Conservation (phyloP, 2,329 filamentous ascomycete species). For the Elsinoe australis region DNA sequence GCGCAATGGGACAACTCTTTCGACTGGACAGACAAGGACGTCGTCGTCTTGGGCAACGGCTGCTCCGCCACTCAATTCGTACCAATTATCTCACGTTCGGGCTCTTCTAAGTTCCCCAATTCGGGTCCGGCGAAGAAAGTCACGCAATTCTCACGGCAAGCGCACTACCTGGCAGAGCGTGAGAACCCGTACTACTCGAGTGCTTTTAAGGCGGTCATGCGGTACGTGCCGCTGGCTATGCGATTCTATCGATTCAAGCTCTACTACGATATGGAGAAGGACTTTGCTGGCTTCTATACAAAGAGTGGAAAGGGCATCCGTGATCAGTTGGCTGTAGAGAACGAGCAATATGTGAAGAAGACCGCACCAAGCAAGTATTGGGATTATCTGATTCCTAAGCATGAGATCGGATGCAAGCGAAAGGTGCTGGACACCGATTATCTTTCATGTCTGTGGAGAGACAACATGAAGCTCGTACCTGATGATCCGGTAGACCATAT, state of each 20-base stretch:
- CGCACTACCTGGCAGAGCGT: slow-evolving; percentile 44
- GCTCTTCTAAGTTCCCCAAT: not conserved
- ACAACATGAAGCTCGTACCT: slow-evolving; percentile 38
- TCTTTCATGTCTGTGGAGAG: slow-evolving; percentile 36
- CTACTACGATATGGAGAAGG: slow-evolving; percentile 39
- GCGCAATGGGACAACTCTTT: slow-evolving; percentile 37
- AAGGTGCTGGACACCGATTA: slow-evolving; percentile 44
- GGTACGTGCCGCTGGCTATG: slow-evolving; percentile 40
- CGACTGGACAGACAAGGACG: slow-evolving; percentile 33
- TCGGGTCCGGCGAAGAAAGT: slow-evolving; percentile 30
- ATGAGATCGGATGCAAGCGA: slow-evolving; percentile 43
- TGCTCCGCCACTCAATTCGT: slow-evolving; percentile 53
- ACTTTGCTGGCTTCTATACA: slow-evolving; percentile 38
- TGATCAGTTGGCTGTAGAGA: slow-evolving; percentile 32
- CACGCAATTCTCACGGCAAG: slow-evolving; percentile 44
- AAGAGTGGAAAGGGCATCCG: slow-evolving; percentile 34
- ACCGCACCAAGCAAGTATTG: slow-evolving; percentile 40
- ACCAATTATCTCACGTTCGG: slow-evolving; percentile 38
- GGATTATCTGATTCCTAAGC: slow-evolving; percentile 38
- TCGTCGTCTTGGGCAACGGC: slow-evolving; percentile 41
- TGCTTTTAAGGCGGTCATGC: slow-evolving; percentile 39
- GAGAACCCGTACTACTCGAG: slow-evolving; percentile 37
- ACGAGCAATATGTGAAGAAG: slow-evolving; percentile 38
- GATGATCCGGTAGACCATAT: slow-evolving; percentile 37
- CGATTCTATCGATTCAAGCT: slow-evolving; percentile 38